Evolutionary conservation across 768 basidiomycete species (phyloP).

Genomic region (Pholiota microspora): DNA sequence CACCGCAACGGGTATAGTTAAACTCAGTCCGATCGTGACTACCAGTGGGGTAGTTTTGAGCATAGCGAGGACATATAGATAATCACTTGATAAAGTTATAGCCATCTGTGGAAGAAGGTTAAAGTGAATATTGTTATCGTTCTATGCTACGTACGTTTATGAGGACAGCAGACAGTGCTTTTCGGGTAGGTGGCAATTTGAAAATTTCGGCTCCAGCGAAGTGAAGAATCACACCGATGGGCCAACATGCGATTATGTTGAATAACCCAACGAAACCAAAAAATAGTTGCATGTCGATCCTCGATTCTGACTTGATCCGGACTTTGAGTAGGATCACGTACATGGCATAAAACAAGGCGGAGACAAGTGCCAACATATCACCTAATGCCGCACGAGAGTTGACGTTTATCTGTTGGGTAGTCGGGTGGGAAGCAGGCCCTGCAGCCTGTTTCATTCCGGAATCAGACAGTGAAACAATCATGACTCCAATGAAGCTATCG

Average conservation of each 20-base stretch:
- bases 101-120: constrained; percentile 53
- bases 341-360: constrained; percentile 83
- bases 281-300: constrained; percentile 92
- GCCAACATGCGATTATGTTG: constrained; percentile 76
- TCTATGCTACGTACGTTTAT: constrained; percentile 32
- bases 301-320: constrained; percentile 73
- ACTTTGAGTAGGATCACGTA: constrained; percentile 92
- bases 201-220: constrained; percentile 69
- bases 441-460: constrained; percentile 34
- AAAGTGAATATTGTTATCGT: background rate
- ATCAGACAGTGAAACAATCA: constrained; percentile 89
- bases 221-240: constrained; percentile 77
- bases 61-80: constrained; percentile 86
- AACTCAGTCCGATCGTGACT: constrained; percentile 87
- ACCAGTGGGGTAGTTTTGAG: constrained; percentile 95
- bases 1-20: constrained; percentile 93
- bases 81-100: constrained; percentile 84
- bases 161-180: constrained; percentile 34
- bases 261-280: constrained; percentile 93
- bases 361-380: constrained; percentile 81
- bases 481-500: constrained; percentile 68
- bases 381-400: constrained; percentile 55
- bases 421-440: constrained; percentile 19
- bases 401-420: constrained; percentile 6
- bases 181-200: constrained; percentile 57